Conservation (phyloP, 371 early-diverging fungal genomes). For the Nosema bombycis region DNA sequence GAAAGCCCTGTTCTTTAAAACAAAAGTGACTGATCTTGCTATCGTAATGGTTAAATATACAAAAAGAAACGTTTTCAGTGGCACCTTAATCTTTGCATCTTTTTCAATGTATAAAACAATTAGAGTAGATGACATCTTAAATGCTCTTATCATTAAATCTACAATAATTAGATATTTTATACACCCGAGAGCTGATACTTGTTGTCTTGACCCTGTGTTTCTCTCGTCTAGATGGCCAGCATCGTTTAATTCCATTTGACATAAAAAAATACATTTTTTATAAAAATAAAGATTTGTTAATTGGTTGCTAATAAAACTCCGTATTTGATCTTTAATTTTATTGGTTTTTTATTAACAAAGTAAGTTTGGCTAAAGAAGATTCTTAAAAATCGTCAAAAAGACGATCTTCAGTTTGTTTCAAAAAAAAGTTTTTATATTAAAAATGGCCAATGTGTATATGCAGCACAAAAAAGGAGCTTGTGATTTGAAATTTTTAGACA, state of each 20-base stretch:
- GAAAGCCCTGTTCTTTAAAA: constrained; percentile 61
- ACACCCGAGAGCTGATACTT: constrained; percentile 57
- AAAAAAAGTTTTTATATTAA: background rate
- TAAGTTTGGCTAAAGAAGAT: background rate
- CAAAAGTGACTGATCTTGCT: constrained; percentile 57
- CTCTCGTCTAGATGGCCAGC: too few species aligned
- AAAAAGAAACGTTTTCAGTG: constrained; percentile 63
- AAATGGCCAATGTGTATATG: background rate
- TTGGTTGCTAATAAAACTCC: background rate
- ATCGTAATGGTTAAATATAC: constrained; percentile 61
- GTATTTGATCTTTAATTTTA: background rate
- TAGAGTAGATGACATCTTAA: constrained; percentile 51
- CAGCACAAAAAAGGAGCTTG: background rate
- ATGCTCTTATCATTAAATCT: constrained; percentile 52
- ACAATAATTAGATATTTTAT: constrained; percentile 52
- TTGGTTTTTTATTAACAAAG: background rate
- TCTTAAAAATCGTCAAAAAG: background rate
- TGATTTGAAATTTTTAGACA: too few species aligned
- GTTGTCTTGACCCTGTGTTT: background rate
- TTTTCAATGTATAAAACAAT: constrained; percentile 55
- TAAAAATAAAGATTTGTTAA: background rate
- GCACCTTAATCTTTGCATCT: constrained; percentile 56
- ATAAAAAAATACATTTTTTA: background rate
- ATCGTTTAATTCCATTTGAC: background rate
- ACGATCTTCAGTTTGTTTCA: background rate